Percentiles rank a stretch among this genome's conserved stretches.
These are phyloP conservation scores for Penicillium simplicissimum DNA, from an alignment of 495 filamentous ascomycete genomes.

Conservation along the genomic window DNA sequence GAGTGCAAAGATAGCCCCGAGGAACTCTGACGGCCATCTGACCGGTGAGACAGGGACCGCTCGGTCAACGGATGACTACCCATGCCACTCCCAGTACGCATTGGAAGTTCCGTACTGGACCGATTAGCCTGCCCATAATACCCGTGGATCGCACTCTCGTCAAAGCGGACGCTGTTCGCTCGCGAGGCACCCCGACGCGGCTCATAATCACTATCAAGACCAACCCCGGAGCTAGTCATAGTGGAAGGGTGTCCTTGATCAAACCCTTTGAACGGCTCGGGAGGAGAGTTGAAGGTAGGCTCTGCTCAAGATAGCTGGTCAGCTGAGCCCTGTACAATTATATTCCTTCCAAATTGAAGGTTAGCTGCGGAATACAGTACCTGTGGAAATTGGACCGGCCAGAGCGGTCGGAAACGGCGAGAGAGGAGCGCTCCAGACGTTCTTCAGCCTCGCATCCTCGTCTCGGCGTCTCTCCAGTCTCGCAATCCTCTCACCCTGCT, in stretches of 20 bases:
- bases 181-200: constrained; percentile 88
- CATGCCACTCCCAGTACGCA: constrained; percentile 76
- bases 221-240: constrained; percentile 58
- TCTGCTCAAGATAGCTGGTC: constrained; percentile 50
- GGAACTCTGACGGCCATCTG: constrained; percentile 93
- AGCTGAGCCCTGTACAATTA: background rate
- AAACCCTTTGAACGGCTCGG: constrained; percentile 79
- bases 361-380: constrained; percentile 43
- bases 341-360: constrained; percentile 7
- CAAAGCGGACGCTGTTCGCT: constrained; percentile 98
- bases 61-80: constrained; percentile 84
- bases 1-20: constrained; percentile 81
- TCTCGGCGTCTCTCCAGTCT: constrained; percentile 81
- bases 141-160: constrained; percentile 91
- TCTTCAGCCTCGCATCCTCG: constrained; percentile 78
- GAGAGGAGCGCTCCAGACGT: constrained; percentile 69
- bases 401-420: constrained; percentile 80
- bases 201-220: constrained; percentile 86
- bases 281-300: constrained; percentile 68
- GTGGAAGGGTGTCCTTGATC: constrained; percentile 72
- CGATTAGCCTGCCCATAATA: constrained; percentile 82
- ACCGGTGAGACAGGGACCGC: constrained; percentile 88
- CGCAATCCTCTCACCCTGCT: constrained; percentile 78
- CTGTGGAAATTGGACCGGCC: constrained; percentile 69
- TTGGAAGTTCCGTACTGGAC: constrained; percentile 74